Conservation (phyloP, 2,329 filamentous ascomycete species). For the Cryphonectria parasitica region DNA sequence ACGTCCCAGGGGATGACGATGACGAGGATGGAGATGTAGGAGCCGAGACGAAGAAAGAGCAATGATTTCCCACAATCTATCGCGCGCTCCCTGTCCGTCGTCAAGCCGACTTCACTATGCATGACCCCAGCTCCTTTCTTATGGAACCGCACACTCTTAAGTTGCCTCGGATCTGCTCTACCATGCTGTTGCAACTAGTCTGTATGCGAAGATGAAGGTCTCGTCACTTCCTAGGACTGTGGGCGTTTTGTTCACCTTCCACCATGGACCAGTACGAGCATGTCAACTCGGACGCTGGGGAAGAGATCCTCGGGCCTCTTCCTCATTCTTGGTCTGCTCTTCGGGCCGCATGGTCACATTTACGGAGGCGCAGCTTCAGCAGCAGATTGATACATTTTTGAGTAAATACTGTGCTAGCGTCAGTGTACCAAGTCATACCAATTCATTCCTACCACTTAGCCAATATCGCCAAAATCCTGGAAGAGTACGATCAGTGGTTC, state of each 20-base stretch:
- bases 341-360: conserved; percentile 31
- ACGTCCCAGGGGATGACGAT: conserved; percentile 70
- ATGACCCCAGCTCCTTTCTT: neutral
- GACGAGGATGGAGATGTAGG: conserved; percentile 49
- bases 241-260: conserved; percentile 55
- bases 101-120: neutral
- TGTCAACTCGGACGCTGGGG: conserved; percentile 36
- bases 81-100: conserved; percentile 4
- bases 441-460: neutral
- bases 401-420: neutral
- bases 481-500: no score
- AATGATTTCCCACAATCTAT: conserved; percentile 21
- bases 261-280: conserved; percentile 40
- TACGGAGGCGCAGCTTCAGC: conserved; percentile 26
- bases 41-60: conserved; percentile 36
- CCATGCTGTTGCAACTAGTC: conserved; percentile 95
- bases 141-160: conserved; percentile 86
- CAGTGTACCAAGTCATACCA: neutral
- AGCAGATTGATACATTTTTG: conserved; percentile 26
- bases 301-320: conserved; percentile 32
- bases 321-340: conserved; percentile 35
- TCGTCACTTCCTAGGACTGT: conserved; percentile 46
- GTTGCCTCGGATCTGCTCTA: conserved; percentile 78
- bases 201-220: conserved; percentile 77
- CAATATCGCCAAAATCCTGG: neutral